phyloP scores from a whole-genome alignment of 257 asterid species.

The Knoxia roxburghii region DNA sequence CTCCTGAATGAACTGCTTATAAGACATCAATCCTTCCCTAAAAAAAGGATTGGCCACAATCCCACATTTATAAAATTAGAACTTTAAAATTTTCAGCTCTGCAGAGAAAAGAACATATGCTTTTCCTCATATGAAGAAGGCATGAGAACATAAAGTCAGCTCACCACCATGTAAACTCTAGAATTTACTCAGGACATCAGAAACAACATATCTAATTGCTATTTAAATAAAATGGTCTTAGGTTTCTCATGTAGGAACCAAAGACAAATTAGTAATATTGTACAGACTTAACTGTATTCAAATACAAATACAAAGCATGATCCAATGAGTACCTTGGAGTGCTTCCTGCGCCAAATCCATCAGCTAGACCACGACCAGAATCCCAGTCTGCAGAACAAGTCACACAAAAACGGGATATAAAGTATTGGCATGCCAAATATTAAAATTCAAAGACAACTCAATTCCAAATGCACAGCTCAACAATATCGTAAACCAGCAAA shows the following conservation, averaged over 20 bases:
- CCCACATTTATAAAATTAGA: not conserved
- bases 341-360: conserved; percentile 52
- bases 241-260: not conserved
- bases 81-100: not conserved
- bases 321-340: conserved; percentile 48
- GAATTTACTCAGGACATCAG: not conserved
- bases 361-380: conserved; percentile 68
- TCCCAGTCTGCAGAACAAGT: conserved; percentile 63
- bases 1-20: conserved; percentile 99
- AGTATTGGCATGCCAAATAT: not conserved
- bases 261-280: no score
- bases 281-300: not conserved
- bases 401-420: not conserved
- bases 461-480: not conserved
- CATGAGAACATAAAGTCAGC: not conserved
- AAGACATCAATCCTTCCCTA: conserved; percentile 99
- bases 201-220: not conserved
- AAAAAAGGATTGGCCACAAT: conserved; percentile 6
- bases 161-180: not conserved
- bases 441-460: not conserved
- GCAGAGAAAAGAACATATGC: not conserved
- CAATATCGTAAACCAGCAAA: not conserved
- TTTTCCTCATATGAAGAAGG: not conserved
- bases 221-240: not conserved
- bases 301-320: not conserved